Evolutionary conservation across 305 asterid genomes (phyloP).

Genomic region (Fraxinus ornus): DNA sequence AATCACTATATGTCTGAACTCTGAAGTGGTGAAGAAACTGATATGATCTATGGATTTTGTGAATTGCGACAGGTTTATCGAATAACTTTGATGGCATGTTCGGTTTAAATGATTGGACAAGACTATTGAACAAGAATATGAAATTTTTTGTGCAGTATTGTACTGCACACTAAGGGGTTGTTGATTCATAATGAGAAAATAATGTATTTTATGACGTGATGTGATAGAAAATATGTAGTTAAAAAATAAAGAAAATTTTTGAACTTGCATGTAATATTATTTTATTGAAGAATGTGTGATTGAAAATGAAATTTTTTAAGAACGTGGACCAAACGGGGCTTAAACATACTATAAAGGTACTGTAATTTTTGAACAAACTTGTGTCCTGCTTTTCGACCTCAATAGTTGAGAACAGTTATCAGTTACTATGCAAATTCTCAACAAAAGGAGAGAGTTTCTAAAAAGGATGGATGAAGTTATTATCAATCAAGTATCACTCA

Average conservation of each 20-base stretch:
- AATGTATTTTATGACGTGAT: too few relatives aligned
- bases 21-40: not conserved
- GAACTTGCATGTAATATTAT: too few relatives aligned
- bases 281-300: too few relatives aligned
- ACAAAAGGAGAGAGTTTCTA: not conserved
- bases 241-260: too few relatives aligned
- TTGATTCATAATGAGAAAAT: too few relatives aligned
- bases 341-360: not conserved
- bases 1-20: not conserved
- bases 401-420: not conserved
- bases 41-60: not conserved
- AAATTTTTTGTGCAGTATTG: not conserved
- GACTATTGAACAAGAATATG: not conserved
- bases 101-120: not conserved
- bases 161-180: not conserved
- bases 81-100: not conserved
- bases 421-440: not conserved
- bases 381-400: not conserved
- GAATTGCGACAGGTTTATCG: not conserved
- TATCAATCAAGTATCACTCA: not conserved
- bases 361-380: not conserved
- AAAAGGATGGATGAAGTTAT: not conserved
- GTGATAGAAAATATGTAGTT: too few relatives aligned
- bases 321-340: too few relatives aligned
- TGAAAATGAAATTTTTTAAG: too few relatives aligned